Base-by-base conservation (phyloP, 768 basidiomycete species). In the Leucocoprinus birnbaumii region DNA sequence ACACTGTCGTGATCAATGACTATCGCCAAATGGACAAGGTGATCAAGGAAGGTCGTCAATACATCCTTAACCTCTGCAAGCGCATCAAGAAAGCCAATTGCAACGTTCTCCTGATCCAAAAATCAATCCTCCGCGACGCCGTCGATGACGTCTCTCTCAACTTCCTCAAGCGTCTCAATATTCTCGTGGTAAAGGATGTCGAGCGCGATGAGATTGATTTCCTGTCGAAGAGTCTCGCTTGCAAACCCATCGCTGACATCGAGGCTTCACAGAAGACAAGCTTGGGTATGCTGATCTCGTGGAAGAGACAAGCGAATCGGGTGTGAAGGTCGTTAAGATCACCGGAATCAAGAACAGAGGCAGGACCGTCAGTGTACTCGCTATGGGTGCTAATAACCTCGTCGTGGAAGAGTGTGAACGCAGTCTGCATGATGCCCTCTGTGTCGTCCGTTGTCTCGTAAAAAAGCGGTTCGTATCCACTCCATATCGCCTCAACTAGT, bases 21-120 rank as follows among this genome's bases (percentile, higher is more conserved):
- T 99, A 99, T 74, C 88, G 97, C 16, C 97, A 98, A 70, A 98
- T 99, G 96, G 97, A 98, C 80, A 97, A 98, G 71, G 94, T 98
- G 56, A 88, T 99, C 73, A 98, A 99, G 72, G 97, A 99, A 72
- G 96, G 96, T 55, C 89, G 97, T 44, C 92, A 95, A 71, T 98
- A 99, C 70, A 82, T 99, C 55, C 85, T 99, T 65, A 98, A 94
- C 69, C 84, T 98, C 51, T 96, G 93, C 85, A 98, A 98, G 74
- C 95, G 94, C 73, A 98, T 99, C 73, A 99, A 98, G 72, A 98
- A 97, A 74, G 87, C 94, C n/a, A 95, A 95, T 62, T 98, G 97
- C 81, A 99, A 98, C 64, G 97, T 98, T 48, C 86, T 99, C 47
- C 83, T 99, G 44, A 97, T 99, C 66, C 97, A 99, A 79, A 99